Evolutionary conservation across 1,284 basidiomycete species (phyloP).

Genomic region (Tetrapyrgos nigripes): DNA sequence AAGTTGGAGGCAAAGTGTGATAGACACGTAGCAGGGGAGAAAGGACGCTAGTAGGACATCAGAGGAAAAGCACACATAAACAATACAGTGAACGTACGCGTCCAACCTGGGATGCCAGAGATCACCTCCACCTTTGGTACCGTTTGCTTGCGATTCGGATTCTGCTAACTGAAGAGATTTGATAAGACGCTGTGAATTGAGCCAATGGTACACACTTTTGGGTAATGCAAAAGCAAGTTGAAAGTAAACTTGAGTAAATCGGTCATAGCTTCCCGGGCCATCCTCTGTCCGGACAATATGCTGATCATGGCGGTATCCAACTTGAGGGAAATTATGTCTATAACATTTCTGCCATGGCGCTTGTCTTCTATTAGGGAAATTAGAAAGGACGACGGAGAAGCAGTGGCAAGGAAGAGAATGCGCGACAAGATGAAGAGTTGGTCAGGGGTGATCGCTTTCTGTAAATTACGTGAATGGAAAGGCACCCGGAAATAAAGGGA

Average conservation of each 20-base stretch:
- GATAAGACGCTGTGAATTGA: not conserved
- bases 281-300: conserved; percentile 56
- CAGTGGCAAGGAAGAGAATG: conserved; percentile 77
- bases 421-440: conserved; percentile 77
- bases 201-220: conserved; percentile 45
- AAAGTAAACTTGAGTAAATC: conserved; percentile 82
- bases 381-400: conserved; percentile 57
- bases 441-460: conserved; percentile 70
- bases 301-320: conserved; percentile 55
- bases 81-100: conserved; percentile 44
- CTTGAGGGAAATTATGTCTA: conserved; percentile 66
- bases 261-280: conserved; percentile 72
- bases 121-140: conserved; percentile 57
- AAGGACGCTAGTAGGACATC: conserved; percentile 50
- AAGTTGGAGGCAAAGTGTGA: conserved; percentile 62
- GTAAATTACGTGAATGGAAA: conserved; percentile 9
- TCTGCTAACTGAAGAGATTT: conserved; percentile 46
- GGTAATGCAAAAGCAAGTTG: conserved; percentile 77
- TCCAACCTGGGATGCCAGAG: conserved; percentile 75
- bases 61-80: conserved; percentile 23
- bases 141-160: conserved; percentile 48
- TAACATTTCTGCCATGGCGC: conserved; percentile 55
- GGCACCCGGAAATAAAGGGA: conserved; percentile 1
- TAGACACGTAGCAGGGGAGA: conserved; percentile 68
- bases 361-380: conserved; percentile 66